These are phyloP conservation scores for Penicillium egyptiacum DNA, from an alignment of 495 filamentous ascomycete genomes.

Conservation along the genomic window DNA sequence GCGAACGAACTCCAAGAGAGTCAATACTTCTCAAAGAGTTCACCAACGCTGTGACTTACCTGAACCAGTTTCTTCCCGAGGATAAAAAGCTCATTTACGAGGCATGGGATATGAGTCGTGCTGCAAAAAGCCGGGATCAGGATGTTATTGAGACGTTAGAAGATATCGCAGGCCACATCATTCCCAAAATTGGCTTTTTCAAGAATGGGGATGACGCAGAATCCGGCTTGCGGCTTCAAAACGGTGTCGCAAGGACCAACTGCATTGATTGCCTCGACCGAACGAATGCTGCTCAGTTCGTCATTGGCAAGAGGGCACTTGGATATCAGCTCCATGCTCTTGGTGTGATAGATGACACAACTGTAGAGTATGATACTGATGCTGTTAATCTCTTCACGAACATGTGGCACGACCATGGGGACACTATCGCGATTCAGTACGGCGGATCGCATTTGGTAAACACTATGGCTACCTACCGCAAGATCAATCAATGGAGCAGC, in stretches of 20 bases:
- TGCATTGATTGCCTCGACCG: constrained; percentile 97
- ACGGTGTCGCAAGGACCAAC: constrained; percentile 91
- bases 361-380: constrained; percentile 90
- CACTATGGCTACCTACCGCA: constrained; percentile 98
- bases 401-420: constrained; percentile 94
- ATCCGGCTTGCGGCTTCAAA: constrained; percentile 70
- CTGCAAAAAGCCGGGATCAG: constrained; percentile 90
- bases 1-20: constrained; percentile 88
- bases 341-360: constrained; percentile 76
- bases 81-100: constrained; percentile 87
- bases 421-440: constrained; percentile 96
- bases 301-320: constrained; percentile 93
- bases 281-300: constrained; percentile 96
- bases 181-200: constrained; percentile 88
- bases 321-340: constrained; percentile 91
- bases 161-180: constrained; percentile 79
- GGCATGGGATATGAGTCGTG: constrained; percentile 97
- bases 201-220: constrained; percentile 76
- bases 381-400: constrained; percentile 93
- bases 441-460: constrained; percentile 97
- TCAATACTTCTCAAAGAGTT: constrained; percentile 88
- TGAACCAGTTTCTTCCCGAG: constrained; percentile 88
- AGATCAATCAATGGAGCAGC: constrained; percentile 98
- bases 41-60: constrained; percentile 81
- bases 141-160: constrained; percentile 94